Conservation (phyloP, 495 filamentous ascomycete genomes). For the Aspergillus ellipticus region DNA sequence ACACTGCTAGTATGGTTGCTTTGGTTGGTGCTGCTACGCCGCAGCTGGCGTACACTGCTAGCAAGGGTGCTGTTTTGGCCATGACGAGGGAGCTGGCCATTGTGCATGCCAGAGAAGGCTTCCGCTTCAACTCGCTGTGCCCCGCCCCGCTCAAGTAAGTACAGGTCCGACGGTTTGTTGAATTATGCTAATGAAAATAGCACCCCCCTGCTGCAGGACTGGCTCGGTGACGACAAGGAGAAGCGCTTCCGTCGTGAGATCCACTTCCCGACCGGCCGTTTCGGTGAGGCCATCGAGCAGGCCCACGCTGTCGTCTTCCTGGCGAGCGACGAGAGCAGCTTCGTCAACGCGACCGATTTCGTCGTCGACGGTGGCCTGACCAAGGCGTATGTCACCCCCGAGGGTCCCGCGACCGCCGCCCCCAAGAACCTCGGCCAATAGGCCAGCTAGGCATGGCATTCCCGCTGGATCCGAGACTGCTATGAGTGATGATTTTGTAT, state of each 20-base stretch:
- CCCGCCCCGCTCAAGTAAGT: slow-evolving; percentile 83
- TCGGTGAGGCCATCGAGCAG: slow-evolving; percentile 94
- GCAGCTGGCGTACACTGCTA: slow-evolving; percentile 92
- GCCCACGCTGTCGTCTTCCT: slow-evolving; percentile 92
- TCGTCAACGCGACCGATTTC: slow-evolving; percentile 90
- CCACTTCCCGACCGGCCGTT: slow-evolving; percentile 92
- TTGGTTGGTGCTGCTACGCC: slow-evolving; percentile 91
- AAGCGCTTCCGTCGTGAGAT: slow-evolving; percentile 87
- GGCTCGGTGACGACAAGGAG: slow-evolving; percentile 82
- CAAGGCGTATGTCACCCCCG: slow-evolving; percentile 90
- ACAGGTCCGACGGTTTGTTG: background rate
- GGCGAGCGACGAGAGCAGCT: slow-evolving; percentile 90
- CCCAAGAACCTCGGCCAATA: slow-evolving; percentile 61
- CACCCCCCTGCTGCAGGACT: slow-evolving; percentile 84
- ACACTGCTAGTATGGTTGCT: slow-evolving; percentile 91
- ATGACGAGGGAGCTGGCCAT: slow-evolving; percentile 79
- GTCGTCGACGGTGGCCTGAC: slow-evolving; percentile 97
- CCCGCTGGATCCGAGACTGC: background rate
- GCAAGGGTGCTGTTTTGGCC: slow-evolving; percentile 89
- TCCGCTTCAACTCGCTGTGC: slow-evolving; percentile 87
- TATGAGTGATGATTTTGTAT: slow-evolving; percentile 19
- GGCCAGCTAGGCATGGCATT: background rate
- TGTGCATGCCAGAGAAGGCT: slow-evolving; percentile 78
- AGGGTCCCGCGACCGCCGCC: slow-evolving; percentile 67
- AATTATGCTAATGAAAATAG: slow-evolving; percentile 26